Conservation (phyloP, 495 filamentous ascomycete species). For the Sporormia fimetaria region DNA sequence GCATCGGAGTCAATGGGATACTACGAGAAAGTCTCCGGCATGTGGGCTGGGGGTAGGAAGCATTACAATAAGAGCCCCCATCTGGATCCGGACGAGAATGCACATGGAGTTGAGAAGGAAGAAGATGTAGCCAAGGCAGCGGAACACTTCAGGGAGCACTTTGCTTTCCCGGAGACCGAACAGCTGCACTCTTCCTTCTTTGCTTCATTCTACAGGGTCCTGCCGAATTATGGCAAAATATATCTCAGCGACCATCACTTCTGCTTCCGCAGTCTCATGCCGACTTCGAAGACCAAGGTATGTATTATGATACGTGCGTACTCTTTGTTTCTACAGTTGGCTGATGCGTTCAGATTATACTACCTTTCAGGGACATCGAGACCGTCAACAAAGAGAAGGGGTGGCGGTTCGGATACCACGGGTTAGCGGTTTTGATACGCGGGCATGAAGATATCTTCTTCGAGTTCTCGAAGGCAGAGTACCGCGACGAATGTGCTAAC, state of each 20-base stretch:
- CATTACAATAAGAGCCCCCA: constrained; percentile 75
- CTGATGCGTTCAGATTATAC: constrained; percentile 43
- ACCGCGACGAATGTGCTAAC: constrained; percentile 77
- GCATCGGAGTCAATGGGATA: constrained; percentile 96
- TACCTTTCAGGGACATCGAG: constrained; percentile 85
- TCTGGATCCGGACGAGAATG: constrained; percentile 48
- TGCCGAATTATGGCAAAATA: constrained; percentile 93
- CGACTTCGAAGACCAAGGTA: constrained; percentile 76
- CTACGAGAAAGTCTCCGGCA: constrained; percentile 91
- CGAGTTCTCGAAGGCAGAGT: constrained; percentile 67
- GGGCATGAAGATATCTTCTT: constrained; percentile 97
- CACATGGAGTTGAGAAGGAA: constrained; percentile 54
- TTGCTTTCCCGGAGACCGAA: constrained; percentile 74
- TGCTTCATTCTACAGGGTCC: constrained; percentile 71
- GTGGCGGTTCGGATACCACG: constrained; percentile 84
- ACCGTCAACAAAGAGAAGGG: constrained; percentile 93
- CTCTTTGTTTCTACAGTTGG: background rate
- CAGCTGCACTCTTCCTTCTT: constrained; percentile 86
- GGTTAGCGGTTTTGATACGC: constrained; percentile 79
- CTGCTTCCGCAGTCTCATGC: constrained; percentile 86
- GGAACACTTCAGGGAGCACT: constrained; percentile 75
- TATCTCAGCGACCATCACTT: constrained; percentile 86
- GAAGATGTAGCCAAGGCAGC: constrained; percentile 46
- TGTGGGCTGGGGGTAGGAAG: constrained; percentile 85
- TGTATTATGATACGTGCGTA: too few relatives aligned